Evolutionary conservation across 768 basidiomycete species (phyloP).

Genomic region (Mycena epipterygia): DNA sequence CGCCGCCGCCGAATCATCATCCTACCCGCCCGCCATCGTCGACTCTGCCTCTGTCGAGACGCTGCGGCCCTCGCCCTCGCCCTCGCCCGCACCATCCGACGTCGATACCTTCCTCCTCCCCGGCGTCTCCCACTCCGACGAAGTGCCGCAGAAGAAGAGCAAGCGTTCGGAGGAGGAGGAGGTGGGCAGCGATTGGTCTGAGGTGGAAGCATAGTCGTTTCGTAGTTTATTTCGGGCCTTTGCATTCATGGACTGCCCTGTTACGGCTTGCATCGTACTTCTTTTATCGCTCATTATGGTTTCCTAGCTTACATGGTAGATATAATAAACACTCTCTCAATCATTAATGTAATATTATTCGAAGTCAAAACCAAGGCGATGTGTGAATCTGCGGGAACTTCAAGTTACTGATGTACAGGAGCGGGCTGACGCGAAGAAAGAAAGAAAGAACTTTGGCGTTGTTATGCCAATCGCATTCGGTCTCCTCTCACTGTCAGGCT

Average conservation of each 20-base stretch:
- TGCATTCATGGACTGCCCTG: too few relatives aligned
- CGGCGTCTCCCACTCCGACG: slow-evolving; percentile 16
- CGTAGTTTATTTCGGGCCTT: not conserved
- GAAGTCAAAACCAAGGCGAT: not conserved
- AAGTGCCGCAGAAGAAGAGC: slow-evolving; percentile 11
- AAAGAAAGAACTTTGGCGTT: too few relatives aligned
- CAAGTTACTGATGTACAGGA: too few relatives aligned
- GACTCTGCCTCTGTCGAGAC: slow-evolving; percentile 38
- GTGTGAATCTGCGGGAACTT: not conserved
- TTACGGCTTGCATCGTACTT: not conserved
- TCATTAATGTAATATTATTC: not conserved
- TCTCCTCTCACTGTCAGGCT: too few relatives aligned
- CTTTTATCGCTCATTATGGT: slow-evolving; percentile 29
- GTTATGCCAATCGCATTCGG: too few relatives aligned
- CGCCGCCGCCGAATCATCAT: not conserved
- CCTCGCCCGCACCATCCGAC: slow-evolving; percentile 17
- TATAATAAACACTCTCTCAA: not conserved
- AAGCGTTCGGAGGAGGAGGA: slow-evolving; percentile 41
- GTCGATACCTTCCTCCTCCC: slow-evolving; percentile 46
- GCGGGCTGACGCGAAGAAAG: too few relatives aligned
- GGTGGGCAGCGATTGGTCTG: slow-evolving; percentile 56
- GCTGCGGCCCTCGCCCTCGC: slow-evolving; percentile 33
- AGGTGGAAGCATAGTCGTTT: slow-evolving; percentile 50
- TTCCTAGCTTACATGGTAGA: not conserved
- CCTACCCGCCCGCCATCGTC: slow-evolving; percentile 7